Evolutionary conservation across 2,329 filamentous ascomycete genomes (phyloP), one percentile per base, ranked within the genome.

Genomic region (Pyrenophora graminea): DNA sequence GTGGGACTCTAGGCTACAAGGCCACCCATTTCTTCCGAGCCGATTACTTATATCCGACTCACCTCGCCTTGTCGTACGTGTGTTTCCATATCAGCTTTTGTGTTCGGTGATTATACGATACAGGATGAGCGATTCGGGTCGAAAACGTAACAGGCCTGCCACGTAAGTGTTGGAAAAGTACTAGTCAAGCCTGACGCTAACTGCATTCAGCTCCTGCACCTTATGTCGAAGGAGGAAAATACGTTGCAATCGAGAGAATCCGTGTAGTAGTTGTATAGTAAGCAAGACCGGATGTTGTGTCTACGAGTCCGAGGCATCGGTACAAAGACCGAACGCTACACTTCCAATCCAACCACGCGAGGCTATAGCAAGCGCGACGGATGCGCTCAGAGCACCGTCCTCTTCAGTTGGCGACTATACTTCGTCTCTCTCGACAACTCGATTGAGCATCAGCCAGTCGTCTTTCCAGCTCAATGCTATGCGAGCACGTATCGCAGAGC

Each of bases 181-280:
- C 3, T 40, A 25, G 13, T 12, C 18, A 45, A 17, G 13, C 15
- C 10, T 13, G 34, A 27, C 61, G 42, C 61, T 48, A 42, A 48
- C 23, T 25, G 39, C 32, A n/a, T 39, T 27, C 40, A 83, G 78
- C 13, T 78, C 83, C 1, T 86, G 83, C 64, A 72, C 78, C 57
- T 75, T 83, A 36, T 87, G 85, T 61, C 76, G 84, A 37, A 78
- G 72, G 48, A 81, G 83, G 34, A 88, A 87, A 67, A 81, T 87
- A 51, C 78, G 79, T 39, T 87, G 85, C 62, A 81, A 87, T 62
- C 80, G 82, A 41, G 79, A 80, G 51, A 68, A 72, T 6, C 85
- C 85, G 1, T 87, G 85, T 61, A 78, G 75, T 52, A 83, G 85
- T 51, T 87, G 85, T 61, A 52, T 80, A n/a, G 79, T 80, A 18